phyloP scores from a whole-genome alignment of 2,329 filamentous ascomycete species.

The Neoscytalidium dimidiatum region DNA sequence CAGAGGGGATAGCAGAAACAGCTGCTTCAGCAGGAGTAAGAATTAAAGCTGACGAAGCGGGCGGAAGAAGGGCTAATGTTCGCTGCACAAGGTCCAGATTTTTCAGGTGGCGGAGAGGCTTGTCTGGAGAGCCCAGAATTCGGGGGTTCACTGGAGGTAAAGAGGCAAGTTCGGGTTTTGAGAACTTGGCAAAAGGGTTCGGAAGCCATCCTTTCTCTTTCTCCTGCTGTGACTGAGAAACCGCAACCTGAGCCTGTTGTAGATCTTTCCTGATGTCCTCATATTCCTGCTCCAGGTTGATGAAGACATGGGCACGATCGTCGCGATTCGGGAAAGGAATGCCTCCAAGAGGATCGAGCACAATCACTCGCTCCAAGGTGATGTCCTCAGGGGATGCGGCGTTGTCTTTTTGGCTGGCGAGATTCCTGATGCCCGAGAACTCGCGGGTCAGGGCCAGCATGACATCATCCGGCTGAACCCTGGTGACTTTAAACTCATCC shows the following conservation, averaged over 20 bases:
- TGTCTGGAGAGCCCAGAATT: constrained; percentile 2
- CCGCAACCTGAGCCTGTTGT: constrained; percentile 25
- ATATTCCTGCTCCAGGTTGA: constrained; percentile 93
- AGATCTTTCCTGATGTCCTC: constrained; percentile 67
- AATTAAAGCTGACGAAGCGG: constrained; percentile 83
- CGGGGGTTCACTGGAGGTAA: constrained; percentile 27
- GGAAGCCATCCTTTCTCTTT: constrained; percentile 27
- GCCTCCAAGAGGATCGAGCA: constrained; percentile 84
- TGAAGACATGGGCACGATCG: constrained; percentile 74
- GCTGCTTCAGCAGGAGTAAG: constrained; percentile 85
- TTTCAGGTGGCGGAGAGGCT: constrained; percentile 54
- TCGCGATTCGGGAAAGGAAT: constrained; percentile 67
- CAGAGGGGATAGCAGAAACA: constrained; percentile 48
- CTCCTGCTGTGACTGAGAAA: constrained; percentile 20
- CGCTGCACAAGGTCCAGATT: constrained; percentile 75
- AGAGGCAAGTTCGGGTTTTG: constrained; percentile 31
- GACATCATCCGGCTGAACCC: constrained; percentile 62
- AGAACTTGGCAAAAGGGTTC: constrained; percentile 49
- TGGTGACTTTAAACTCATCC: constrained; percentile 34
- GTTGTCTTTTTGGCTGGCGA: not conserved
- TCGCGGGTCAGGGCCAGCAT: constrained; percentile 76
- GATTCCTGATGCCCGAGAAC: constrained; percentile 63
- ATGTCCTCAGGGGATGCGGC: not conserved
- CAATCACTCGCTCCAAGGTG: constrained; percentile 76
- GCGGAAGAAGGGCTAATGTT: constrained; percentile 74